Conservation (phyloP, 1,139 yeast species). For the Blastobotrys elegans region DNA sequence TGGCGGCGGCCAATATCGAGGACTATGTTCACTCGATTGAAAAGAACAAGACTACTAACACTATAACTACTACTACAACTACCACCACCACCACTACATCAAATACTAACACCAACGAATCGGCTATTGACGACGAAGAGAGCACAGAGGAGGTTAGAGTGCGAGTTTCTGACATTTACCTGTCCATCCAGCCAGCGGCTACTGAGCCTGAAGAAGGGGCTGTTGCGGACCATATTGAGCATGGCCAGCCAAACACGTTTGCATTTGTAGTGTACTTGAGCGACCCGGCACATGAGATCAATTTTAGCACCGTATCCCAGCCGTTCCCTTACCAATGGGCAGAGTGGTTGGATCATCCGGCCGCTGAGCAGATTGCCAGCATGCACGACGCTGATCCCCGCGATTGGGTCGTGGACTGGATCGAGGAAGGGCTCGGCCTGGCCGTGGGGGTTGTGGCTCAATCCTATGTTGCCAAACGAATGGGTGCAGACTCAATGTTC, state of each 20-base stretch:
- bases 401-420: constrained; percentile 95
- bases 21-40: constrained; percentile 39
- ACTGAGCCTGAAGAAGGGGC: constrained; percentile 30
- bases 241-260: constrained; percentile 41
- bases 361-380: constrained; percentile 30
- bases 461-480: constrained; percentile 81
- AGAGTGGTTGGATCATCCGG: constrained; percentile 58
- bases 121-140: constrained; percentile 18
- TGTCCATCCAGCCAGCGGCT: constrained; percentile 64
- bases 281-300: constrained; percentile 73
- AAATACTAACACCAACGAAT: neutral
- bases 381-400: constrained; percentile 66
- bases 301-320: constrained; percentile 74
- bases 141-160: constrained; percentile 21
- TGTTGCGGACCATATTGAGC: constrained; percentile 17
- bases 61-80: neutral
- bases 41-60: neutral
- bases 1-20: constrained; percentile 82
- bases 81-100: constrained; percentile 33
- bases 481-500: constrained; percentile 49
- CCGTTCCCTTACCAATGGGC: constrained; percentile 90
- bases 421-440: constrained; percentile 72
- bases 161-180: constrained; percentile 61
- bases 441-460: constrained; percentile 86
- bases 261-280: constrained; percentile 67